phyloP scores from a whole-genome alignment of 106 monocot genomes.

The Allium sativum region DNA sequence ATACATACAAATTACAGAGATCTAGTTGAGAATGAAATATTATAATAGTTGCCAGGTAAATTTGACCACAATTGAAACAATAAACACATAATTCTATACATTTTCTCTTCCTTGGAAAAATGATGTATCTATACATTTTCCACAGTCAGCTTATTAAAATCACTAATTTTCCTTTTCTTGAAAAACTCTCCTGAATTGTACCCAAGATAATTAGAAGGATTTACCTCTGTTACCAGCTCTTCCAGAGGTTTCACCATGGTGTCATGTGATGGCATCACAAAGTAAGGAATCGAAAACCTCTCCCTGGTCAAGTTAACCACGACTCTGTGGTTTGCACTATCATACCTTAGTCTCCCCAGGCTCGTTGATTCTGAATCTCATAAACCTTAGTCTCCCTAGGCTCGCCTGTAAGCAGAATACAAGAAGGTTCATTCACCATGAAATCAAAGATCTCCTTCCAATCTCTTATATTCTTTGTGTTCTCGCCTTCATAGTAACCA shows the following conservation, averaged over 20 bases:
- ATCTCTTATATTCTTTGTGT: no score
- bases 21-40: no score
- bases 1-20: no score
- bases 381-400: no score
- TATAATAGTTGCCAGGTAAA: no score
- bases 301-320: constrained; percentile 48
- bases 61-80: no score
- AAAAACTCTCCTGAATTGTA: constrained; percentile 53
- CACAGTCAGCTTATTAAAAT: constrained; percentile 38
- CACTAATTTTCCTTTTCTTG: constrained; percentile 24
- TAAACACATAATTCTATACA: no score
- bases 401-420: no score
- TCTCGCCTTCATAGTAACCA: no score
- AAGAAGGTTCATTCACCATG: no score
- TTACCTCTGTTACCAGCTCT: constrained; percentile 32
- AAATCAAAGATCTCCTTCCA: no score
- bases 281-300: constrained; percentile 61
- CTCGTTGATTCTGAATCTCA: no score
- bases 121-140: constrained; percentile 57
- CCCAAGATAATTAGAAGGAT: constrained; percentile 29
- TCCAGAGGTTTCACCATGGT: constrained; percentile 33
- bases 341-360: constrained; percentile 25
- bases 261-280: constrained; percentile 37
- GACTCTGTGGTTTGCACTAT: constrained; percentile 62
- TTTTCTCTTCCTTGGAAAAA: constrained; percentile 49